Evolutionary conservation across 139 green algal genomes (phyloP).

Genomic region (Picochlorum sp.): DNA sequence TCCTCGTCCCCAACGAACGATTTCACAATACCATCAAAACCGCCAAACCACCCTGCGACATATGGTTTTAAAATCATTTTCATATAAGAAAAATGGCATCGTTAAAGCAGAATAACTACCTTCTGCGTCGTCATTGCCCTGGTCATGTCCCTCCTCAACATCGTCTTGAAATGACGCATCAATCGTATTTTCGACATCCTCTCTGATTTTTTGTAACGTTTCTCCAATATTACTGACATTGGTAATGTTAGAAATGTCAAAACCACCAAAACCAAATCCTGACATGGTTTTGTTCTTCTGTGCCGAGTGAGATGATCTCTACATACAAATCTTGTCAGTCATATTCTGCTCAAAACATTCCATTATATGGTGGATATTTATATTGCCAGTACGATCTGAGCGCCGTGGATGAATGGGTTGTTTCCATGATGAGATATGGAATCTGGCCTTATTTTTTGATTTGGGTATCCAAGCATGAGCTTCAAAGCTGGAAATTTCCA

Average conservation of each 20-base stretch:
- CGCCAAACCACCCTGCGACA: not conserved
- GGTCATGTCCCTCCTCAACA: not conserved
- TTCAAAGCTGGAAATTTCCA: too few species aligned
- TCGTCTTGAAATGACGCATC: constrained; percentile 1
- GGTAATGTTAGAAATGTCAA: constrained; percentile 5
- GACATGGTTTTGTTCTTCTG: not conserved
- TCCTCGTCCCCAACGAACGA: not conserved
- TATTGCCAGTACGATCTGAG: too few species aligned
- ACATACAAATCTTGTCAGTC: not conserved
- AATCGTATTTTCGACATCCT: constrained; percentile 15
- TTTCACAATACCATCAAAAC: not conserved
- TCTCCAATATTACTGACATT: constrained; percentile 8
- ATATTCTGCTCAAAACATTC: too few species aligned
- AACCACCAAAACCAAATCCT: constrained; percentile 7
- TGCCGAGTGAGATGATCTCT: not conserved
- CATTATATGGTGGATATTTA: too few species aligned
- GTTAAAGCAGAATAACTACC: not conserved
- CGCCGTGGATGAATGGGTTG: too few species aligned
- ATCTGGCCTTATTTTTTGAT: too few species aligned
- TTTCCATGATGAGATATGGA: too few species aligned
- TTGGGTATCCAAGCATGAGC: too few species aligned
- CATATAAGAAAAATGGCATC: not conserved
- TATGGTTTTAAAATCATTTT: not conserved
- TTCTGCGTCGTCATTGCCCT: not conserved
- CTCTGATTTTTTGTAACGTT: constrained; percentile 9